Evolutionary conservation across 2,329 filamentous ascomycete genomes (phyloP).

Genomic region (Cytospora leucostoma): DNA sequence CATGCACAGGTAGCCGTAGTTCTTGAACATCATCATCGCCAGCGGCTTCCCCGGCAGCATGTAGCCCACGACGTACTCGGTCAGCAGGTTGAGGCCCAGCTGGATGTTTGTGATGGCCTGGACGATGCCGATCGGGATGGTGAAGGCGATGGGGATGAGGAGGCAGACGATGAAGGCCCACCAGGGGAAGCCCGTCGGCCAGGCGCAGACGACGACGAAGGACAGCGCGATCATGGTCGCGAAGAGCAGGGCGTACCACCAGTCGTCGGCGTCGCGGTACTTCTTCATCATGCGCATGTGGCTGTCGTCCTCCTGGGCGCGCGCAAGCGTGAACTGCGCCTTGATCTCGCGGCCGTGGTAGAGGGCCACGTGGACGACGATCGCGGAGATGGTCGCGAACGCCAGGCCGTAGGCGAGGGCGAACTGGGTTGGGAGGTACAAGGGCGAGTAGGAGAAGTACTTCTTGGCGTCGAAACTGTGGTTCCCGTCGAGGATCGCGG

Average conservation of each 20-base stretch:
- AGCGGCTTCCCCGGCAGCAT: constrained; percentile 70
- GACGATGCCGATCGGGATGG: constrained; percentile 62
- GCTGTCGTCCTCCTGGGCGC: constrained; percentile 58
- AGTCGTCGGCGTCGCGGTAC: constrained; percentile 59
- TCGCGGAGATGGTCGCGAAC: constrained; percentile 67
- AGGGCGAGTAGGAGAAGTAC: constrained; percentile 65
- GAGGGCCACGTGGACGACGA: constrained; percentile 56
- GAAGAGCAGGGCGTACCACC: constrained; percentile 59
- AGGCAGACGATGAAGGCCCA: constrained; percentile 62
- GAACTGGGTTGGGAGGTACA: constrained; percentile 65
- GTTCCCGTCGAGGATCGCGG: constrained; percentile 57
- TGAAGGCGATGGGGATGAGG: constrained; percentile 58
- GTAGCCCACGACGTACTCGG: constrained; percentile 73
- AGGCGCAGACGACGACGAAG: constrained; percentile 55
- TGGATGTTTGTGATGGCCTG: constrained; percentile 64
- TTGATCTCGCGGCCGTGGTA: constrained; percentile 59
- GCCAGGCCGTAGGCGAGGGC: constrained; percentile 62
- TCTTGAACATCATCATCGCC: constrained; percentile 79
- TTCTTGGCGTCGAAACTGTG: constrained; percentile 60
- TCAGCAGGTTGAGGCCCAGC: constrained; percentile 69
- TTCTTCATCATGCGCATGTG: constrained; percentile 65
- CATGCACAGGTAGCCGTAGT: constrained; percentile 71
- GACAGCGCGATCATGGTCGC: constrained; percentile 56
- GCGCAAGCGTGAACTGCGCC: constrained; percentile 56
- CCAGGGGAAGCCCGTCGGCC: constrained; percentile 58